Percentiles rank a stretch among this genome's conserved stretches.
Conservation (phyloP, 179 eudicot species). For the Gypsophila paniculata region DNA sequence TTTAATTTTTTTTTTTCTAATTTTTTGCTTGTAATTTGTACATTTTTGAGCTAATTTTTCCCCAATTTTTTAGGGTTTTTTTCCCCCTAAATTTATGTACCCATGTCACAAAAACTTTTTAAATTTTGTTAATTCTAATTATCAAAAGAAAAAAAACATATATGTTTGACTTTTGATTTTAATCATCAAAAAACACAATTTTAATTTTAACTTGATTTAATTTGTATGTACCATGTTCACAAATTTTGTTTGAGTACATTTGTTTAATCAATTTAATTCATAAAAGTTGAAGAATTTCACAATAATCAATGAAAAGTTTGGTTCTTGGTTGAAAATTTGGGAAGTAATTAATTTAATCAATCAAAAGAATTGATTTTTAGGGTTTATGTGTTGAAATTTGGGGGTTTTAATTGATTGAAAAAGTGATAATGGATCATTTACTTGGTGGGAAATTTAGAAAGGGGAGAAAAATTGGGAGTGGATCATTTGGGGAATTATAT, state of each 20-base stretch:
- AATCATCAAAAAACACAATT: background rate
- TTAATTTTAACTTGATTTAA: background rate
- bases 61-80: background rate
- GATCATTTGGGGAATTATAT: constrained; percentile 50
- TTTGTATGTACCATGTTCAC: no score
- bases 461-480: constrained; percentile 54
- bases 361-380: constrained; percentile 13
- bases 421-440: constrained; percentile 37
- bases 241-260: constrained; percentile 17
- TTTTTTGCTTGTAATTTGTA: background rate
- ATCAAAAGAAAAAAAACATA: no score
- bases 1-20: background rate
- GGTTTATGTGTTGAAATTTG: constrained; percentile 13
- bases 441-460: constrained; percentile 45
- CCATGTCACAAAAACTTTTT: background rate
- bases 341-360: background rate
- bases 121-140: background rate
- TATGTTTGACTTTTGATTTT: background rate
- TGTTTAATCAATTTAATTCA: background rate
- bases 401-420: constrained; percentile 1
- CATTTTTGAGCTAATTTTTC: background rate
- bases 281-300: background rate
- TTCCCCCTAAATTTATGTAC: background rate
- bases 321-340: background rate
- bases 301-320: constrained; percentile 12